Percentiles rank a stretch among this genome's conserved stretches.
Conservation (phyloP, 2,329 filamentous ascomycete genomes). For the Paecilomyces sp. region DNA sequence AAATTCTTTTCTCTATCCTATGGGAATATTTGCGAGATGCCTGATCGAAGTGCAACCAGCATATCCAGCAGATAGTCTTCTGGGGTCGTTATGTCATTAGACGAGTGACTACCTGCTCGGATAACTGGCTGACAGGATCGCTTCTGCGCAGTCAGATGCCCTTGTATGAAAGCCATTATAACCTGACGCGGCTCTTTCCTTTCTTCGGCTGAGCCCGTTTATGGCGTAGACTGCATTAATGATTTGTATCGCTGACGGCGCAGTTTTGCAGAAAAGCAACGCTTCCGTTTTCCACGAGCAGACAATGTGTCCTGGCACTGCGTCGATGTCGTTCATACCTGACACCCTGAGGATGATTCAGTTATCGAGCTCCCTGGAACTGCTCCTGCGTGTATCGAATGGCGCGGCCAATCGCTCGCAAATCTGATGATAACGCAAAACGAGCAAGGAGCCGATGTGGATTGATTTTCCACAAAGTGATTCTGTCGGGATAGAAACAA, state of each 20-base stretch:
- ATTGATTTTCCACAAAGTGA: neutral
- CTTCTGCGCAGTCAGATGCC: neutral
- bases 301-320: neutral
- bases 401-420: neutral
- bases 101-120: neutral
- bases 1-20: neutral
- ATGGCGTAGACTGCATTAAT: neutral
- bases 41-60: neutral
- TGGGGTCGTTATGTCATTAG: neutral
- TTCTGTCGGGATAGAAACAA: neutral
- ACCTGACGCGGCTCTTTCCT: neutral
- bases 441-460: neutral
- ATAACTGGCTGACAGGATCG: neutral
- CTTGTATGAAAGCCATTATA: neutral
- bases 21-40: neutral
- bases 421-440: too few species aligned
- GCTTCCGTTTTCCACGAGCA: too few species aligned
- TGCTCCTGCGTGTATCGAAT: neutral
- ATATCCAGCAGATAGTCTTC: neutral
- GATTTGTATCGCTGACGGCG: neutral
- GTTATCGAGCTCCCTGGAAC: neutral
- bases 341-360: neutral
- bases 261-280: too few species aligned
- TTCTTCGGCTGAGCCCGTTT: neutral
- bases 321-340: neutral